A percentile compares a stretch with the other conserved stretches of the same genome.
Conservation (phyloP, 257 asterid genomes). For the Primulina eburnea region DNA sequence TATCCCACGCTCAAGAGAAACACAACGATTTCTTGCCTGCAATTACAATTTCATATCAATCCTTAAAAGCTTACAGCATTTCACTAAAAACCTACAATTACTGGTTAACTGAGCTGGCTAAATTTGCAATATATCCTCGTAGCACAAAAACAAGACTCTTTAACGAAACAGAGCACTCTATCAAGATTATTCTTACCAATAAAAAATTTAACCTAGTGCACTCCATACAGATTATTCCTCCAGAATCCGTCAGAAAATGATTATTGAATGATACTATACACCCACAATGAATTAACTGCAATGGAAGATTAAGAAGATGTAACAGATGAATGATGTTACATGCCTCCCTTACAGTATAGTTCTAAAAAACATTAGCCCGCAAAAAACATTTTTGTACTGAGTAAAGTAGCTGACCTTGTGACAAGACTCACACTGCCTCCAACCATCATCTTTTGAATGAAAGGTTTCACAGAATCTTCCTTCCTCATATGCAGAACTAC, state of each 20-base stretch:
- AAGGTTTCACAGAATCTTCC: slow-evolving; percentile 79
- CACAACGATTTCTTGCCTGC: slow-evolving; percentile 58
- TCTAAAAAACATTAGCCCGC: neutral
- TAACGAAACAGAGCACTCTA: neutral
- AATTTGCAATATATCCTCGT: neutral
- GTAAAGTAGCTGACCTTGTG: slow-evolving; percentile 51
- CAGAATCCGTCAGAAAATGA: slow-evolving; percentile 66
- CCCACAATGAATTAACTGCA: slow-evolving; percentile 84
- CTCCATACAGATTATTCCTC: slow-evolving; percentile 80
- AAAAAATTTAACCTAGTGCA: slow-evolving; percentile 64
- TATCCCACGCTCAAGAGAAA: slow-evolving; percentile 46
- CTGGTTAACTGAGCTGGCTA: neutral
- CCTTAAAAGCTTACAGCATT: neutral
- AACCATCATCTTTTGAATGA: slow-evolving; percentile 66
- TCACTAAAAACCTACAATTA: neutral
- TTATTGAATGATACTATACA: slow-evolving; percentile 67
- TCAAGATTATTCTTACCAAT: slow-evolving; percentile 45
- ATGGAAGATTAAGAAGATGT: slow-evolving; percentile 20
- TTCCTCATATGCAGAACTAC: slow-evolving; percentile 53
- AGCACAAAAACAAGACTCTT: neutral
- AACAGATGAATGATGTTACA: neutral
- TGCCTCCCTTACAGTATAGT: slow-evolving; percentile 12
- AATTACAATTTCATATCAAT: slow-evolving; percentile 15
- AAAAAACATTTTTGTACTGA: slow-evolving; percentile 7
- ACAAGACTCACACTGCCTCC: slow-evolving; percentile 88